Conservation (phyloP, 192 early-diverging fungal genomes). For the Pilaira anomala region DNA sequence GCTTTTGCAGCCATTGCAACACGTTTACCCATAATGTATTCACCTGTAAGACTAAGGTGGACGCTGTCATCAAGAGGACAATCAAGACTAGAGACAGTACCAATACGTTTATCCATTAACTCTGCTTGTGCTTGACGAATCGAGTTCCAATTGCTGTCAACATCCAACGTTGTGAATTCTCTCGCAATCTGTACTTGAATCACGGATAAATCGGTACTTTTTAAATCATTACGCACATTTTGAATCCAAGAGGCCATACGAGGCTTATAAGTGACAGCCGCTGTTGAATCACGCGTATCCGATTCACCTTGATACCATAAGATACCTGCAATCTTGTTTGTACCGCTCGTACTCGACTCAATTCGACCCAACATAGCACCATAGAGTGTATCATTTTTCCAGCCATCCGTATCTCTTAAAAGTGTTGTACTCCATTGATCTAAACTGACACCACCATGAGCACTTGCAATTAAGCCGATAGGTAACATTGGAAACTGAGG, state of each 20-base stretch:
- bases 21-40: conserved; percentile 12
- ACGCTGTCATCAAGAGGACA: conserved; percentile 26
- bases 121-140: conserved; percentile 18
- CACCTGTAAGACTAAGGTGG: conserved; percentile 20
- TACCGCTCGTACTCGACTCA: not conserved
- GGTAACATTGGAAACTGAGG: not conserved
- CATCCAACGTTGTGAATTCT: not conserved
- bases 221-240: not conserved
- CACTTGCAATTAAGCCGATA: conserved; percentile 32
- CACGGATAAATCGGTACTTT: conserved; percentile 1
- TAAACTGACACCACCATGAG: conserved; percentile 31
- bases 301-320: conserved; percentile 40
- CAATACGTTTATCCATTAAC: conserved; percentile 1
- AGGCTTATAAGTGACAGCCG: not conserved
- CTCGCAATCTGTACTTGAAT: conserved; percentile 22
- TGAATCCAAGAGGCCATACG: conserved; percentile 9
- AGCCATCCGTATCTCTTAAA: not conserved
- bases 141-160: conserved; percentile 10
- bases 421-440: conserved; percentile 20
- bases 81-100: conserved; percentile 24
- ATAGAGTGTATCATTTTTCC: conserved; percentile 14
- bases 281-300: conserved; percentile 11
- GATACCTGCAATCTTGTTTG: conserved; percentile 17
- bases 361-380: conserved; percentile 28
- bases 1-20: conserved; percentile 6